Percentiles rank a stretch among this genome's conserved stretches.
Conservation (phyloP, 1,139 yeast species). For the Hyphopichia burtonii region DNA sequence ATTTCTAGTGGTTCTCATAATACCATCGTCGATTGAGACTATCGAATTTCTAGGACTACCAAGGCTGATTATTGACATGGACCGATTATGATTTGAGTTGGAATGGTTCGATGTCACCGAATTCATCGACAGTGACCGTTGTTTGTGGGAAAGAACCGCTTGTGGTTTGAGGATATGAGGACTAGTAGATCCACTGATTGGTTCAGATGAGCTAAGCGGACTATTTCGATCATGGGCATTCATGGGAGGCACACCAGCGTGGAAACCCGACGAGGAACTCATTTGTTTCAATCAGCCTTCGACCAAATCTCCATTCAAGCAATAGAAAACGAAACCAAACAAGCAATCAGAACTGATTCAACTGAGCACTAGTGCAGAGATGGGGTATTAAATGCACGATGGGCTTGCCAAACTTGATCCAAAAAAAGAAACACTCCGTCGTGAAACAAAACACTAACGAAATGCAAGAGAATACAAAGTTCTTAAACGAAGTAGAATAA, state of each 20-base stretch:
- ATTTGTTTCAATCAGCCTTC: not conserved
- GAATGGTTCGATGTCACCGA: constrained; percentile 30
- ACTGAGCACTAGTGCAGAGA: too few relatives aligned
- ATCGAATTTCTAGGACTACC: constrained; percentile 46
- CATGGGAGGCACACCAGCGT: not conserved
- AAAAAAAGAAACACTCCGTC: too few relatives aligned
- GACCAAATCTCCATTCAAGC: not conserved
- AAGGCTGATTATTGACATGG: constrained; percentile 39
- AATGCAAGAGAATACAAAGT: too few relatives aligned
- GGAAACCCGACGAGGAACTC: not conserved
- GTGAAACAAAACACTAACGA: too few relatives aligned
- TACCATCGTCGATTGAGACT: constrained; percentile 38
- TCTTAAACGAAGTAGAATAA: too few relatives aligned
- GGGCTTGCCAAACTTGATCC: too few relatives aligned
- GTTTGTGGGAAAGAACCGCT: constrained; percentile 15
- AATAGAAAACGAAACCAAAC: not conserved
- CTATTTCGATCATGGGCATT: constrained; percentile 13
- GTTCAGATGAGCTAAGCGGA: constrained; percentile 16
- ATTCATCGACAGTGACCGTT: constrained; percentile 36
- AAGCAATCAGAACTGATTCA: not conserved
- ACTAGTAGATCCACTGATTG: constrained; percentile 18
- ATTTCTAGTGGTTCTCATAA: constrained; percentile 29
- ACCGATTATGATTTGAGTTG: constrained; percentile 21
- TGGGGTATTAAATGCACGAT: not conserved
- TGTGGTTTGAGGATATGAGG: constrained; percentile 22